phyloP scores from a whole-genome alignment of 2,329 filamentous ascomycete genomes.

The Neoascochyta sp. region DNA sequence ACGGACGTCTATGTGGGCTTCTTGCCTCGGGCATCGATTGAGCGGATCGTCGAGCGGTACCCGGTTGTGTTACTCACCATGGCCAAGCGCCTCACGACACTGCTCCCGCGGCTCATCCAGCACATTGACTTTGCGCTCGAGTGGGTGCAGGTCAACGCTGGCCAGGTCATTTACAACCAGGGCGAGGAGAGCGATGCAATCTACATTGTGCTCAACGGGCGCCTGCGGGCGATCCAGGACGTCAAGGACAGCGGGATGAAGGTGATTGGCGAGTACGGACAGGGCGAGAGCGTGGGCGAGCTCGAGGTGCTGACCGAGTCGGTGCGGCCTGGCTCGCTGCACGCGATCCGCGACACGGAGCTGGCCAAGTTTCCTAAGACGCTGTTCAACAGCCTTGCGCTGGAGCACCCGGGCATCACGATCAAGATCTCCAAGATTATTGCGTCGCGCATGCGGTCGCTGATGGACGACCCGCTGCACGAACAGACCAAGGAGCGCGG shows the following conservation, averaged over 20 bases:
- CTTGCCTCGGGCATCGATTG: constrained; percentile 76
- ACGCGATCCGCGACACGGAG: constrained; percentile 95
- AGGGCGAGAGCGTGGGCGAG: constrained; percentile 96
- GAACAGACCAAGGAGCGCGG: constrained; percentile 62
- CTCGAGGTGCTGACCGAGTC: constrained; percentile 96
- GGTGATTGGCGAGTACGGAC: constrained; percentile 87
- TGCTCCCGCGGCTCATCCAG: constrained; percentile 82
- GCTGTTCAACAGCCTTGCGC: constrained; percentile 93
- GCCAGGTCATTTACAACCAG: constrained; percentile 91
- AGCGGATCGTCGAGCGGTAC: constrained; percentile 88
- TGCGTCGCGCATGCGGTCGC: constrained; percentile 83
- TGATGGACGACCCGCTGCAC: constrained; percentile 76
- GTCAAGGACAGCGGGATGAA: constrained; percentile 75
- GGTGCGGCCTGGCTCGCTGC: constrained; percentile 80
- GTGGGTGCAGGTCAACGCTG: constrained; percentile 95
- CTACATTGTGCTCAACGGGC: constrained; percentile 93
- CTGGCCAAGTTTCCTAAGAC: constrained; percentile 93
- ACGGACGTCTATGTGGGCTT: constrained; percentile 99
- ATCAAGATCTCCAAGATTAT: constrained; percentile 99
- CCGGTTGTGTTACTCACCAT: constrained; percentile 91
- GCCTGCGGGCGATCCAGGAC: constrained; percentile 79
- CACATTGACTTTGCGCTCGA: constrained; percentile 98
- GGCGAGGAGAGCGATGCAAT: constrained; percentile 96
- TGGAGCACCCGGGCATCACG: constrained; percentile 95
- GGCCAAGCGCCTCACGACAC: constrained; percentile 87